Evolutionary conservation across 2,329 filamentous ascomycete genomes (phyloP), one percentile per base, ranked within the genome.

Genomic region (Penicillium sp.): DNA sequence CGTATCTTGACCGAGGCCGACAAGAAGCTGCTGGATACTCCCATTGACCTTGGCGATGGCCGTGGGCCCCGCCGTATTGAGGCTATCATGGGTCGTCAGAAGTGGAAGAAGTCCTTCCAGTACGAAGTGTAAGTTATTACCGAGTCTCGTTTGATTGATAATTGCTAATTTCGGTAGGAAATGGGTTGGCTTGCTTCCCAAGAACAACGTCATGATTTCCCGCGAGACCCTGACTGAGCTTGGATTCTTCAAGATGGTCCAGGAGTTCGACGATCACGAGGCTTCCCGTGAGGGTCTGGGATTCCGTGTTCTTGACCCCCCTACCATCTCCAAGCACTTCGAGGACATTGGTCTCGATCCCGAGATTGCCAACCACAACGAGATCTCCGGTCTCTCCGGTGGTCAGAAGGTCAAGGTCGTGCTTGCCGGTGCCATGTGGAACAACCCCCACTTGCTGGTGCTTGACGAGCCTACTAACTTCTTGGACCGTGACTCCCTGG

Each of bases 361-460:
- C 0, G 95, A 99, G 71, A 98, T 99, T 71, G 95, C 95, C 70
- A 96, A 97, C 79, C 95, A 99, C 85, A 98, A 97, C 76, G 90
- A 97, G 78, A 99, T 99, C 68, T 91, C 90, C 61, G 95, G 93
- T 69, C 84, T 99, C 13, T 97, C 93, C 10, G 95, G 95, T 77
- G 95, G 95, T 14, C 95, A 99, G 75, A 98, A 98, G 79, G 95
- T 99, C 80, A 99, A 99, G 84, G 95, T 99, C 48, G 95, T 99
- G 62, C 87, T 99, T 67, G 95, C 91, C 3, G 91, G 91, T 70
- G 91, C 92, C 68, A 96, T 96, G 91, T 96, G 93, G 93, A 97
- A 98, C 81, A 98, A 98, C 82, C 95, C 95, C 1, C 95, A 99
- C 80, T 80, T 99, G 70, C 86, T 99, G 60, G 95, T 99, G 48